phyloP scores from a whole-genome alignment of 1,284 basidiomycete genomes.

The Leucoagaricus sp. region DNA sequence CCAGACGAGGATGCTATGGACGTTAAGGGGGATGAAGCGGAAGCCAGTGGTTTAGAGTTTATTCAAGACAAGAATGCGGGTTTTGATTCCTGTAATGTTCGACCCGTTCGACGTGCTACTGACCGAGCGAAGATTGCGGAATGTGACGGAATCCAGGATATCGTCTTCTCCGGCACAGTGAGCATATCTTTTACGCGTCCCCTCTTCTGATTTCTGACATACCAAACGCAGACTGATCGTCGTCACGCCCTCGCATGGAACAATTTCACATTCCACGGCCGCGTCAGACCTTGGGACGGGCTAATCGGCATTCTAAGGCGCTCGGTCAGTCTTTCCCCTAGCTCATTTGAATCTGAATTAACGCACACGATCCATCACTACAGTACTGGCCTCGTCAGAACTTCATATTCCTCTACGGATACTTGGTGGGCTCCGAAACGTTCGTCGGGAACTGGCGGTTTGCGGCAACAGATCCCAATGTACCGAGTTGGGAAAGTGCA shows the following conservation, averaged over 20 bases:
- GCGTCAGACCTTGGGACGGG: slow-evolving; percentile 68
- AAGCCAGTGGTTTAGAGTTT: slow-evolving; percentile 13
- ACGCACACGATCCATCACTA: not conserved
- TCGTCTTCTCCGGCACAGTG: slow-evolving; percentile 55
- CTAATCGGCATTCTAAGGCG: slow-evolving; percentile 62
- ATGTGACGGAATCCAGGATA: slow-evolving; percentile 36
- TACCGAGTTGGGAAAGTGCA: slow-evolving; percentile 56
- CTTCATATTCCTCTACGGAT: slow-evolving; percentile 65
- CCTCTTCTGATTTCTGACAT: slow-evolving; percentile 11
- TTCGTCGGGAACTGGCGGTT: slow-evolving; percentile 72
- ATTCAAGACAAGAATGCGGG: slow-evolving; percentile 15
- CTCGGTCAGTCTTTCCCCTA: slow-evolving; percentile 32
- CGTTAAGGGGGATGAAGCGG: slow-evolving; percentile 27
- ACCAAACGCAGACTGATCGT: slow-evolving; percentile 44
- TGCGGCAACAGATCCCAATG: slow-evolving; percentile 36
- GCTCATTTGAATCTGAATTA: not conserved
- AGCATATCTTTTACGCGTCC: slow-evolving; percentile 2
- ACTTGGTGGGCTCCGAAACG: slow-evolving; percentile 60
- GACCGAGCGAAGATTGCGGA: slow-evolving; percentile 15
- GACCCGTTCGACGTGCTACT: slow-evolving; percentile 13
- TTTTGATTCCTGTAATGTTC: not conserved
- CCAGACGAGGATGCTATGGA: slow-evolving; percentile 18
- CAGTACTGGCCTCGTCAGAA: slow-evolving; percentile 20
- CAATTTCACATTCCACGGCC: slow-evolving; percentile 60
- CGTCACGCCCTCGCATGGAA: slow-evolving; percentile 62